These are phyloP conservation scores for Schizophyllum amplum DNA, from an alignment of 1,284 basidiomycete species.

Conservation along the genomic window DNA sequence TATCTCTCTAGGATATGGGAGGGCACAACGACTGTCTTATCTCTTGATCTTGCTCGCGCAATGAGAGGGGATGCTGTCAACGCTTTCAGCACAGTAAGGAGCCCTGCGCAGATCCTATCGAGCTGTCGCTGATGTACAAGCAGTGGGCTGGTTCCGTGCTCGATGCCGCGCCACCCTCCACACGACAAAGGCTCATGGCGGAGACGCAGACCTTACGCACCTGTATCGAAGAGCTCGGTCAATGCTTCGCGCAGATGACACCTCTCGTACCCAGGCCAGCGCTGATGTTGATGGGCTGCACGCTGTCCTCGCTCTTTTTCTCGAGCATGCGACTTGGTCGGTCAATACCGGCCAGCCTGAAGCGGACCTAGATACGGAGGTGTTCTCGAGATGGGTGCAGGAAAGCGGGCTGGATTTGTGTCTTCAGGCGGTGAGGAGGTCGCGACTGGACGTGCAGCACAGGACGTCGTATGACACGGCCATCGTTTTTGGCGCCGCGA, in stretches of 20 bases:
- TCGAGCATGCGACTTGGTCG: constrained; percentile 64
- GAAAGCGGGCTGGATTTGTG: constrained; percentile 39
- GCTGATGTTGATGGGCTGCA: constrained; percentile 46
- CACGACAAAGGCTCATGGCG: constrained; percentile 10
- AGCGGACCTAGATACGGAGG: constrained; percentile 36
- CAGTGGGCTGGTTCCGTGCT: constrained; percentile 50
- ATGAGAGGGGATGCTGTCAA: constrained; percentile 26
- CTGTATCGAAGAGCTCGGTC: constrained; percentile 28
- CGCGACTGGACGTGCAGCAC: constrained; percentile 19
- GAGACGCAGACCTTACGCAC: constrained; percentile 23
- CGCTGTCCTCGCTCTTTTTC: constrained; percentile 45
- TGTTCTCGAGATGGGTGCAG: constrained; percentile 49
- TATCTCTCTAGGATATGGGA: constrained; percentile 74
- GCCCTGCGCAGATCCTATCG: too few species aligned
- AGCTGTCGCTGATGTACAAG: neutral
- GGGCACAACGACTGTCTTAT: constrained; percentile 62
- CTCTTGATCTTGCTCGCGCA: constrained; percentile 58
- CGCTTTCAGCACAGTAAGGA: constrained; percentile 8
- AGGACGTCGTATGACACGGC: constrained; percentile 27
- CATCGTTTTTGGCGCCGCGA: constrained; percentile 24
- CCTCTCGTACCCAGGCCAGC: constrained; percentile 46
- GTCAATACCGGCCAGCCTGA: constrained; percentile 23
- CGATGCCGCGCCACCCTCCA: constrained; percentile 20
- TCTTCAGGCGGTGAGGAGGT: constrained; percentile 32
- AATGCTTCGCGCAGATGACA: constrained; percentile 30